Conservation (phyloP, 1,284 basidiomycete genomes). For the Fomitopsis schrenkii region DNA sequence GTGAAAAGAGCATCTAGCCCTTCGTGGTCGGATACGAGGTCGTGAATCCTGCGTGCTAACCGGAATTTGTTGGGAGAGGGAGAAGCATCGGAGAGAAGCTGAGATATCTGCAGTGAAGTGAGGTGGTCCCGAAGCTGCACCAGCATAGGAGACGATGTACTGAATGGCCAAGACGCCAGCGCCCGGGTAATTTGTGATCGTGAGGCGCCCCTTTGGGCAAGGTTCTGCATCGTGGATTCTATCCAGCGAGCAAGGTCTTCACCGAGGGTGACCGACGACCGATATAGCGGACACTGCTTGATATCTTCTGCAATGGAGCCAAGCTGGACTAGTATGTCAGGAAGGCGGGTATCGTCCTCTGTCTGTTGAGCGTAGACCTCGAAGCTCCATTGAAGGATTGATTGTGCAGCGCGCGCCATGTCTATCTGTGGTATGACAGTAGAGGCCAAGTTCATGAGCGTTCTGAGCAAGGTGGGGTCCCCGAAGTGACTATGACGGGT, state of each 20-base stretch:
- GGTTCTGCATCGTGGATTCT: slow-evolving; percentile 44
- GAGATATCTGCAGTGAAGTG: slow-evolving; percentile 42
- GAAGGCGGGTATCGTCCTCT: slow-evolving; percentile 45
- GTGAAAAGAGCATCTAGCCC: slow-evolving; percentile 46
- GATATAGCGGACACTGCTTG: slow-evolving; percentile 27
- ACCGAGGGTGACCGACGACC: slow-evolving; percentile 33
- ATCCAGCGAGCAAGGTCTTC: slow-evolving; percentile 57
- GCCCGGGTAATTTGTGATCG: slow-evolving; percentile 47
- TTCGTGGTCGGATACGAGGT: slow-evolving; percentile 35
- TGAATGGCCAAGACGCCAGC: slow-evolving; percentile 69
- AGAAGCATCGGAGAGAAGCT: slow-evolving; percentile 48
- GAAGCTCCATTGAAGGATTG: slow-evolving; percentile 78
- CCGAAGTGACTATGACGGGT: slow-evolving; percentile 51
- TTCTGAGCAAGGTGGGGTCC: slow-evolving; percentile 56
- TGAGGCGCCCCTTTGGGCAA: slow-evolving; percentile 38
- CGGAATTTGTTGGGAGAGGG: slow-evolving; percentile 72
- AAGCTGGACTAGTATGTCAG: slow-evolving; percentile 66
- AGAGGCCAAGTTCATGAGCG: slow-evolving; percentile 65
- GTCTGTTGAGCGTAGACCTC: slow-evolving; percentile 37
- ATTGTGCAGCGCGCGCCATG: slow-evolving; percentile 64
- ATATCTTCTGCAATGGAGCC: slow-evolving; percentile 56
- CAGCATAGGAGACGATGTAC: slow-evolving; percentile 41
- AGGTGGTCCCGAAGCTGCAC: slow-evolving; percentile 40
- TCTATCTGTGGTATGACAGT: slow-evolving; percentile 68
- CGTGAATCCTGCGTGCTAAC: slow-evolving; percentile 58